phyloP scores from a whole-genome alignment of 2,329 filamentous ascomycete species.

The Microdochium trichocladiopsis region DNA sequence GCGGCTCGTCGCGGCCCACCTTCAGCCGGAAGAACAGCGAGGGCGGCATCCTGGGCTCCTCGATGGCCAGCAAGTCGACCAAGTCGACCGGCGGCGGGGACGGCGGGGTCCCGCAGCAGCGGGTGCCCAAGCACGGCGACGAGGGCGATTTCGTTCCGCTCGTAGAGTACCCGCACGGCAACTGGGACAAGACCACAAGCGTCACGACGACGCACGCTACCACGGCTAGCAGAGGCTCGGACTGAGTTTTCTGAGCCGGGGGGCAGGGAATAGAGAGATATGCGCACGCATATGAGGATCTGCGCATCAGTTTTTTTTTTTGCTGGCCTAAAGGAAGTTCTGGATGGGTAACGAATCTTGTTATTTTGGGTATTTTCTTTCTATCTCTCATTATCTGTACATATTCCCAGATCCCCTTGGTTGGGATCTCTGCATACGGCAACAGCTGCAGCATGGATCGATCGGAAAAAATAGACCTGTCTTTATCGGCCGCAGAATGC shows the following conservation, averaged over 20 bases:
- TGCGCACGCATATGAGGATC: too few relatives aligned
- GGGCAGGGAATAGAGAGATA: too few relatives aligned
- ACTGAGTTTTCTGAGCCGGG: background rate
- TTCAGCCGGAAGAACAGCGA: background rate
- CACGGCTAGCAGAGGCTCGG: background rate
- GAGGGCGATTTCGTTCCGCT: slow-evolving; percentile 10
- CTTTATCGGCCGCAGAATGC: too few relatives aligned
- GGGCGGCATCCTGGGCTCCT: background rate
- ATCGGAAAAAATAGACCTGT: too few relatives aligned
- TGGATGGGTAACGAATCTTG: too few relatives aligned
- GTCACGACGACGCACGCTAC: background rate
- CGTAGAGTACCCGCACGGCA: slow-evolving; percentile 3
- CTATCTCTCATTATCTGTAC: too few relatives aligned
- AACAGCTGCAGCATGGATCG: too few relatives aligned
- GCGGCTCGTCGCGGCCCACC: background rate
- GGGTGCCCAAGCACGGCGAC: slow-evolving; percentile 6
- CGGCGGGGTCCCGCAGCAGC: background rate
- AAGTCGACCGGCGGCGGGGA: background rate
- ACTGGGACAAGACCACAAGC: background rate
- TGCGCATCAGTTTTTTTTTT: too few relatives aligned
- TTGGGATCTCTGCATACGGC: too few relatives aligned
- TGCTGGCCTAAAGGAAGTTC: too few relatives aligned
- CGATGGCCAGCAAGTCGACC: background rate
- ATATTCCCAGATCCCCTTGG: too few relatives aligned
- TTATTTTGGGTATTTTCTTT: too few relatives aligned